These are phyloP conservation scores for Botryotinia convoluta DNA, from an alignment of 2,329 filamentous ascomycete species.

Conservation along the genomic window DNA sequence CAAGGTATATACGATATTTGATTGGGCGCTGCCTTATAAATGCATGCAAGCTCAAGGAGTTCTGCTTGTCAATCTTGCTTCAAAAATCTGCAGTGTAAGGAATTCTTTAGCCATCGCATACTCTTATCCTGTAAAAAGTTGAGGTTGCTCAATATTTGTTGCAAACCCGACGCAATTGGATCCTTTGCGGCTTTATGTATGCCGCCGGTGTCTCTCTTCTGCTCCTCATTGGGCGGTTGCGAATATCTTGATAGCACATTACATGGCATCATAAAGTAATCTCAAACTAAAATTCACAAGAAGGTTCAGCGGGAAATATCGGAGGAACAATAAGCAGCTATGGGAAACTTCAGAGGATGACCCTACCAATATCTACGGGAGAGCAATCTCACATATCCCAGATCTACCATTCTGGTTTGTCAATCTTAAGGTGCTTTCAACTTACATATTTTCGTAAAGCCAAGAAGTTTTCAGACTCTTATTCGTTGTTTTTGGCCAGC, in stretches of 20 bases:
- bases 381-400: background rate
- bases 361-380: background rate
- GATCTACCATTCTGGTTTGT: background rate
- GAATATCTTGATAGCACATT: background rate
- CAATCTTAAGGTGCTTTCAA: background rate
- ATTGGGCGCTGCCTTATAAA: background rate
- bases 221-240: background rate
- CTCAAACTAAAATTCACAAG: background rate
- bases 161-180: background rate
- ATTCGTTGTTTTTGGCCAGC: background rate
- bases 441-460: background rate
- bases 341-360: background rate
- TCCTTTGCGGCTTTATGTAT: background rate
- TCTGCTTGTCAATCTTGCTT: constrained; percentile 13
- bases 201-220: background rate
- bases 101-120: background rate
- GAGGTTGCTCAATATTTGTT: constrained; percentile 4
- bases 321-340: background rate
- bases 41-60: constrained; percentile 9
- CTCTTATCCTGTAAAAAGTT: background rate
- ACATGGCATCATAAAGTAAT: background rate
- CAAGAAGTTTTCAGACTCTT: background rate
- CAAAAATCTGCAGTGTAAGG: background rate
- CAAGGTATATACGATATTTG: background rate
- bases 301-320: background rate